A percentile compares a stretch with the other conserved stretches of the same genome.
Conservation (phyloP, 108 stramenopile genomes). For the Aureococcus anophagefferens region DNA sequence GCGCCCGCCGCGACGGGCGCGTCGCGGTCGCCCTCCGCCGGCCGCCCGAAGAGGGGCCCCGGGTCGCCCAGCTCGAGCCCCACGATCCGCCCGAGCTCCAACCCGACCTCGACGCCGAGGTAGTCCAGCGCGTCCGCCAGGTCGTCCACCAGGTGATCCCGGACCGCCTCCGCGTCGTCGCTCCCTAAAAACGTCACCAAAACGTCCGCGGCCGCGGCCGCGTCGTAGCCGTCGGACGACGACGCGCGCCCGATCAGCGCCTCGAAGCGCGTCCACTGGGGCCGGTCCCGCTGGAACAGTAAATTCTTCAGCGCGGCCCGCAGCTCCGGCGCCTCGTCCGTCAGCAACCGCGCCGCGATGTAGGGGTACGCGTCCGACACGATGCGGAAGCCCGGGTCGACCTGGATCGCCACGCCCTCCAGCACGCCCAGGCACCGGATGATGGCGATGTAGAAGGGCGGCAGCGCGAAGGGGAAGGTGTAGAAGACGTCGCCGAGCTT, state of each 20-base stretch:
- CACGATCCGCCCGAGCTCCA: too few relatives aligned
- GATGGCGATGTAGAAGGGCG: slow-evolving; percentile 93
- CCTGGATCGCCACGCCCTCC: slow-evolving; percentile 87
- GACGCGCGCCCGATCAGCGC: slow-evolving; percentile 71
- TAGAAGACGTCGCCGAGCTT: slow-evolving; percentile 94
- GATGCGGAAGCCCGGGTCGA: slow-evolving; percentile 42
- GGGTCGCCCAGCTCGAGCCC: too few relatives aligned
- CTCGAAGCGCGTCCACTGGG: slow-evolving; percentile 82
- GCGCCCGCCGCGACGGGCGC: too few relatives aligned
- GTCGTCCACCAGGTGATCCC: slow-evolving; percentile 54
- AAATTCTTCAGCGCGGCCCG: slow-evolving; percentile 31
- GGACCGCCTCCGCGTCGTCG: slow-evolving; percentile 37
- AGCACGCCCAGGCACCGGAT: slow-evolving; percentile 91
- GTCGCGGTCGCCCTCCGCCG: too few relatives aligned
- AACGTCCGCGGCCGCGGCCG: slow-evolving; percentile 65
- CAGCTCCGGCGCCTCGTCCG: slow-evolving; percentile 42
- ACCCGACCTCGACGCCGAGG: not conserved
- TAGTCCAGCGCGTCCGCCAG: slow-evolving; percentile 32
- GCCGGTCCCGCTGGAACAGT: slow-evolving; percentile 61
- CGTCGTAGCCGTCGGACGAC: slow-evolving; percentile 55
- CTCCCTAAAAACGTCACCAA: slow-evolving; percentile 62
- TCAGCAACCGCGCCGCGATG: slow-evolving; percentile 82
- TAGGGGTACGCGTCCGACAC: slow-evolving; percentile 86
- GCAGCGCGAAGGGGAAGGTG: slow-evolving; percentile 84
- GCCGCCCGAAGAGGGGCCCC: too few relatives aligned